Base-by-base conservation (phyloP, 768 basidiomycete species). In the Exsudoporus frostii region DNA sequence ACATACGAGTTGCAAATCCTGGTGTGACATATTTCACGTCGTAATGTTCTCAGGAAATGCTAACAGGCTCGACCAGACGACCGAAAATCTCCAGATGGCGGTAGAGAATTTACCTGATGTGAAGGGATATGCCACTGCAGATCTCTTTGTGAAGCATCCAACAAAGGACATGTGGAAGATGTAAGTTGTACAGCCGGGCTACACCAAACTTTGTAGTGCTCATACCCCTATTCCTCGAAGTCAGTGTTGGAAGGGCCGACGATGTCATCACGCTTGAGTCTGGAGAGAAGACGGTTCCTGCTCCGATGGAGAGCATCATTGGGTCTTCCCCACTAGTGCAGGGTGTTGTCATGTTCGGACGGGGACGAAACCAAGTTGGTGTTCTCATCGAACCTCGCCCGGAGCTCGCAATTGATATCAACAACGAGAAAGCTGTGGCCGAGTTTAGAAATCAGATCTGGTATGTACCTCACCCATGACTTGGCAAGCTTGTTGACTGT, bases 131-230 rank as follows among this genome's bases (percentile, higher is more conserved):
- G 67, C 75, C 2, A 78, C 77, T 1, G 62, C 67, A 1, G 80
- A 80, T 58, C 39, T 80, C 2, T 64, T 81, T 15, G 52, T 69
- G 1, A 70, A 73, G 25, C 80, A 81, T 57, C 76, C 80, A 0
- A 72, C 70, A 0, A 73, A 71, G 7, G 66, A 73, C 1, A 38
- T 71, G 14, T 82, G 68, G 70, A 71, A 59, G 47, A 59, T 81
- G 34, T 61, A 34, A n/a, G 68, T 48, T 5, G 1, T 8, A 6
- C 7, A 2, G 14, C 4, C 33, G 3, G 1, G 30, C 25, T n/a
- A 2, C 3, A 1, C 24, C 3, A 2, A 7, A 27, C 10, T 6
- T 34, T 10, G 8, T 34, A 1, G 1, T 13, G 13, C 36, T 53
- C 25, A 51, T 38, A 1, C 8, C 11, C 7, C 4, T 5, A 1